Evolutionary conservation across 805 yeast genomes (phyloP).

Genomic region (Kluyveromyces starmeri): DNA sequence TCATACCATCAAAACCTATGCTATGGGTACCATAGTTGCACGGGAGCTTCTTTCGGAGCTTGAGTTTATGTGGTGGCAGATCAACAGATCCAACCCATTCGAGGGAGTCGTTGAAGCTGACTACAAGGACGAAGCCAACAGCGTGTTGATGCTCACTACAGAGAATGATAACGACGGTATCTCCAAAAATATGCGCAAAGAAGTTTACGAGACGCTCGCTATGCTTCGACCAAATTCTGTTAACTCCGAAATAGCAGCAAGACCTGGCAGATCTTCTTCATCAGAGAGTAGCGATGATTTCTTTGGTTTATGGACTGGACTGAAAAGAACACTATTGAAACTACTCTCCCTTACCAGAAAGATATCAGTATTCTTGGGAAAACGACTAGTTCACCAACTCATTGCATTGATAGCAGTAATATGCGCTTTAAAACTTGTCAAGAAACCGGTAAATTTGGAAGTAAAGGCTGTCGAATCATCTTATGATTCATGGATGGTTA

Average conservation of each 20-base stretch:
- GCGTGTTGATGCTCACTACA: conserved; percentile 8
- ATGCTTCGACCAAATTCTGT: neutral
- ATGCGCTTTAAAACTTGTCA: neutral
- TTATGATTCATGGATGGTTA: neutral
- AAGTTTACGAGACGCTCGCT: conserved; percentile 8
- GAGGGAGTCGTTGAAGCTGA: conserved; percentile 4
- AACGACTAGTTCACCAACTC: neutral
- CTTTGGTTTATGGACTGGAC: neutral
- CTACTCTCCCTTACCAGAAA: neutral
- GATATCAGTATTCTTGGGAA: neutral
- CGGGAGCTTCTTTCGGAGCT: conserved; percentile 57
- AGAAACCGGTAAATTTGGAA: neutral
- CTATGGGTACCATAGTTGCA: conserved; percentile 58
- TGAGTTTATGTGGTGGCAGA: conserved; percentile 68
- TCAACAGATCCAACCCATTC: conserved; percentile 22
- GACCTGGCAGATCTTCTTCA: neutral
- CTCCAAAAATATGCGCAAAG: conserved; percentile 8
- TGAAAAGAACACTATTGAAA: neutral
- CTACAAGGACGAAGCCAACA: conserved; percentile 6
- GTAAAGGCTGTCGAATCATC: neutral
- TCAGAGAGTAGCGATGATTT: neutral
- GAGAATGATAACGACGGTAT: conserved; percentile 7
- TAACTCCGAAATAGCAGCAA: neutral
- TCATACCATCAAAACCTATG: conserved; percentile 63
- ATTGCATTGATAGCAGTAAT: neutral